phyloP scores from a whole-genome alignment of 164 flowering plant genomes.

The Akebia trifoliata region DNA sequence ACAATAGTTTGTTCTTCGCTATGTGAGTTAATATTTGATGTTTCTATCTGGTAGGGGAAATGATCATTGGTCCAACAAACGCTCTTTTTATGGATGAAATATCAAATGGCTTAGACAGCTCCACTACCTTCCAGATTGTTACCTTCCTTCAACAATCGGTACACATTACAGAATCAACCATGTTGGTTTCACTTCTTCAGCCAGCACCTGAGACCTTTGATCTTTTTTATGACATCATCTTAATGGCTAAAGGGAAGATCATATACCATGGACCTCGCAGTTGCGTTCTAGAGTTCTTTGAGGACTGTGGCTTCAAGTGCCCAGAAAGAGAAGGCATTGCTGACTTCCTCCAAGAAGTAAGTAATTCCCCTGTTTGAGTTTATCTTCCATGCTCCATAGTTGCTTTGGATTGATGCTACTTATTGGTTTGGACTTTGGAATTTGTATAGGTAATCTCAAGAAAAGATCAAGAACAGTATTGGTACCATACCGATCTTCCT shows the following conservation, averaged over 20 bases:
- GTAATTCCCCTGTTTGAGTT: too few species aligned
- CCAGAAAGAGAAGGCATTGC: constrained; percentile 36
- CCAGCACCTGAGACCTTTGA: constrained; percentile 45
- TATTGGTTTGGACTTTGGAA: too few species aligned
- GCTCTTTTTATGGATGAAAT: constrained; percentile 25
- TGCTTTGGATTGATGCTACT: too few species aligned
- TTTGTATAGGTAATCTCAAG: too few species aligned
- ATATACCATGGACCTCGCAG: neutral
- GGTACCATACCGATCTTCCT: neutral
- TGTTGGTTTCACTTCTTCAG: constrained; percentile 46
- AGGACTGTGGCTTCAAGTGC: constrained; percentile 54
- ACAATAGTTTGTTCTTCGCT: too few species aligned
- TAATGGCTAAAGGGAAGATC: constrained; percentile 37
- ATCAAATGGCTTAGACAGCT: constrained; percentile 39
- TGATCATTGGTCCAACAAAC: constrained; percentile 47
- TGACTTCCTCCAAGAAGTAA: constrained; percentile 38
- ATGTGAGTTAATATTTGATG: too few species aligned
- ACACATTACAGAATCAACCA: constrained; percentile 36
- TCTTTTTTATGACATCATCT: constrained; percentile 13
- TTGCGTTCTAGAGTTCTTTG: constrained; percentile 14
- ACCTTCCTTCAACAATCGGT: constrained; percentile 36
- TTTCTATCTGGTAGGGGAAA: constrained; percentile 31
- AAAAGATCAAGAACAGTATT: constrained; percentile 1
- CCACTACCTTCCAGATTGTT: constrained; percentile 44
- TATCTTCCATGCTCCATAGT: too few species aligned